Conservation (phyloP, 163 green algal species). For the Scenedesmus sp. region DNA sequence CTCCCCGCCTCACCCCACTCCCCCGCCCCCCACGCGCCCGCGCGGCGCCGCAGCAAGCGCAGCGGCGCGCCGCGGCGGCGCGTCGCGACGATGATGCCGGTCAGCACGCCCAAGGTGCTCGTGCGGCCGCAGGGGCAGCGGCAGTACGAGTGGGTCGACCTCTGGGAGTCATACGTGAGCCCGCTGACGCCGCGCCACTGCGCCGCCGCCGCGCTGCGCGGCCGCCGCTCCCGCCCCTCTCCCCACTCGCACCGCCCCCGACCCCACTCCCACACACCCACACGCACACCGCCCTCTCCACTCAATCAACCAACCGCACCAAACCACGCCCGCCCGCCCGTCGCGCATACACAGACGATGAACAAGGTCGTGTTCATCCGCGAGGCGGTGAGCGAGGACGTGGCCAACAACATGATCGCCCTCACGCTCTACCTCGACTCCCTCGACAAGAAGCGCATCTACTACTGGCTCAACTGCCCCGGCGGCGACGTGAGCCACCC, state of each 20-base stretch:
- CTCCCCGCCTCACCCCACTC: too few species aligned
- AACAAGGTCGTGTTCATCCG: conserved; percentile 74
- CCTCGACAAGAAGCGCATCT: conserved; percentile 95
- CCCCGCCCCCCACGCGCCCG: neutral
- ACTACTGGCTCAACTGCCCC: conserved; percentile 94
- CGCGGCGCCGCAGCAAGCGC: neutral
- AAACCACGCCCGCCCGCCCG: too few species aligned
- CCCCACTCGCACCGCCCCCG: too few species aligned
- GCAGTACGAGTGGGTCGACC: conserved; percentile 85
- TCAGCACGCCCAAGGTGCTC: conserved; percentile 74
- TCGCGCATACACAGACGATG: conserved; percentile 51
- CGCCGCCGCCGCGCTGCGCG: neutral
- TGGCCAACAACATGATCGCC: conserved; percentile 92
- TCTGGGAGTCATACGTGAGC: conserved; percentile 80
- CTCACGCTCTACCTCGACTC: conserved; percentile 97
- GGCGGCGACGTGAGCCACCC: conserved; percentile 82
- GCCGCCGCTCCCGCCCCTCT: too few species aligned
- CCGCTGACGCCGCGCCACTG: neutral
- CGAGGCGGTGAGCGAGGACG: conserved; percentile 68
- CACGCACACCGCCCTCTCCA: too few species aligned
- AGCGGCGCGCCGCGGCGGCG: conserved; percentile 47
- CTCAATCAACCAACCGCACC: too few species aligned
- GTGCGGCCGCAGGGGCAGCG: conserved; percentile 62
- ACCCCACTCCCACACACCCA: too few species aligned
- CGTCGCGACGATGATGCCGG: conserved; percentile 77